phyloP scores from a whole-genome alignment of 139 green algal species.

The Tetradesmus obliquus region DNA sequence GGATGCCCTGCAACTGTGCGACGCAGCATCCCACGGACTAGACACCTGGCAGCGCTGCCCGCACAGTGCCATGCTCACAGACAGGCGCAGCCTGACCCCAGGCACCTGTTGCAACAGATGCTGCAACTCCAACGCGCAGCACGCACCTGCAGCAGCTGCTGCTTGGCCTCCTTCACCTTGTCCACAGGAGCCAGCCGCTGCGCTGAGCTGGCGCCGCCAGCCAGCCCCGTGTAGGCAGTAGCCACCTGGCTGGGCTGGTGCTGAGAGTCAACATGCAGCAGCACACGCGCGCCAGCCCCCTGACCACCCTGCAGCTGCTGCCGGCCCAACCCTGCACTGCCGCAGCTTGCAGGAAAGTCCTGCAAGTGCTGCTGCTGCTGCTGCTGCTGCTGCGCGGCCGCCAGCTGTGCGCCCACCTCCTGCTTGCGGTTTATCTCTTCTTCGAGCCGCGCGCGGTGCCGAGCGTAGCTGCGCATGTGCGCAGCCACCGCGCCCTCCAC shows the following conservation, averaged over 20 bases:
- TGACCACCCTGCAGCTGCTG: background rate
- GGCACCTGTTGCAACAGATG: too few relatives aligned
- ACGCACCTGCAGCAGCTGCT: slow-evolving; percentile 28
- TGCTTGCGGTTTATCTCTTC: slow-evolving; percentile 32
- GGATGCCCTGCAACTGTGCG: too few relatives aligned
- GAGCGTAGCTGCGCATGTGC: slow-evolving; percentile 10
- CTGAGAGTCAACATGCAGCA: slow-evolving; percentile 27
- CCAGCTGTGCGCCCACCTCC: background rate
- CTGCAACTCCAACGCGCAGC: background rate
- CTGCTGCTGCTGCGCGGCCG: background rate
- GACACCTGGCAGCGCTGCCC: too few relatives aligned
- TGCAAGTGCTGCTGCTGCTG: background rate
- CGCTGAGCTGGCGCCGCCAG: background rate
- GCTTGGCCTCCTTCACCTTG: slow-evolving; percentile 24
- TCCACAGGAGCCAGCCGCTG: slow-evolving; percentile 3
- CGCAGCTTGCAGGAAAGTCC: background rate
- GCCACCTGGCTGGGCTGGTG: slow-evolving; percentile 34
- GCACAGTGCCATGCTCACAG: too few relatives aligned
- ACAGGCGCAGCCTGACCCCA: too few relatives aligned
- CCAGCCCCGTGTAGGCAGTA: background rate
- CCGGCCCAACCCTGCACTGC: background rate
- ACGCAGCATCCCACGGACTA: too few relatives aligned
- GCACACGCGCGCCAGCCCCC: background rate
- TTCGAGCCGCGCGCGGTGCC: slow-evolving; percentile 18
- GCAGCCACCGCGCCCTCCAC: slow-evolving; percentile 7